Evolutionary conservation across 2,329 filamentous ascomycete genomes (phyloP).

Genomic region (Aspergillus sp.): DNA sequence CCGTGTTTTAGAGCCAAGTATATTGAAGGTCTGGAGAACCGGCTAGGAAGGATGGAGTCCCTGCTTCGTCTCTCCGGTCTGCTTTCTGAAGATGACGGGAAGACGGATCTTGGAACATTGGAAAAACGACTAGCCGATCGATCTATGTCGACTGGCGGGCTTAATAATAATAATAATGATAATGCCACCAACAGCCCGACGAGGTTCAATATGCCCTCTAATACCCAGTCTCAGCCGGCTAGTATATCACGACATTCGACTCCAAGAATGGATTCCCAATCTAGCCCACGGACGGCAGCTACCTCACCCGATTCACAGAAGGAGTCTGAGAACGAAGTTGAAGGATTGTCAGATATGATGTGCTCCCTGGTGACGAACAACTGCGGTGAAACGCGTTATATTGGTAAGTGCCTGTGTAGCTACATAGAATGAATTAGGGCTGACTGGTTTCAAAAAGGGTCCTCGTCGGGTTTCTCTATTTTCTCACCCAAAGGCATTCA

Average conservation of each 20-base stretch:
- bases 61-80: conserved; percentile 82
- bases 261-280: conserved; percentile 46
- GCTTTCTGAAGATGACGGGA: conserved; percentile 79
- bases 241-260: conserved; percentile 44
- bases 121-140: conserved; percentile 71
- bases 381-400: conserved; percentile 90
- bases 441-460: conserved; percentile 57
- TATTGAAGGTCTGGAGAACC: conserved; percentile 93
- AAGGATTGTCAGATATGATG: conserved; percentile 96
- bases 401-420: conserved; percentile 61
- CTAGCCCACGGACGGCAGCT: conserved; percentile 52
- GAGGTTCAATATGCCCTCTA: conserved; percentile 26
- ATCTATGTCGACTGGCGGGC: conserved; percentile 29
- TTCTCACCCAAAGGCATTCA: conserved; percentile 97
- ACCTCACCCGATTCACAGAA: conserved; percentile 55
- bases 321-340: conserved; percentile 69
- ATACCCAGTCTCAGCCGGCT: conserved; percentile 29
- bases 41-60: conserved; percentile 93
- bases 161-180: neutral
- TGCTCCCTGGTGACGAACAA: conserved; percentile 95
- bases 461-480: conserved; percentile 96
- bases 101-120: conserved; percentile 81
- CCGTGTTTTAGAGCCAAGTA: conserved; percentile 75
- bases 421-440: neutral
- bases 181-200: conserved; percentile 39